Base-by-base conservation (phyloP, 495 filamentous ascomycete genomes). In the Penicillium paradoxum region DNA sequence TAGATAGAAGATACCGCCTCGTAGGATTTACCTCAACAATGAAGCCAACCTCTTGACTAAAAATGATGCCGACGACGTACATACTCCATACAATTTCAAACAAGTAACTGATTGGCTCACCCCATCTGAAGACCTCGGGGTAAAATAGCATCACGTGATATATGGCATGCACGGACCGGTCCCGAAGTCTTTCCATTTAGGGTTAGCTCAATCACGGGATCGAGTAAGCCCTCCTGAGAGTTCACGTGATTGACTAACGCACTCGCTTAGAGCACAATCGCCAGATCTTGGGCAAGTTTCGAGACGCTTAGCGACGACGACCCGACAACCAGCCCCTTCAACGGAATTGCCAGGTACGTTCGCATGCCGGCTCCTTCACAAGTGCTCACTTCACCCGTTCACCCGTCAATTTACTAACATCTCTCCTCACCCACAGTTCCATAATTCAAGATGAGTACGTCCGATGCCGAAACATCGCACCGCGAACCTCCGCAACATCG, bases 391-490 rank as follows among this genome's bases (percentile, higher is more conserved):
- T 19, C 7, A 40, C 14, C 37, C 9, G 14, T 42, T 10, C 4
- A 42, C 32, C 24, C 14, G 14, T 39, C 45, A 41, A n/a, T 33
- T 54, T 57, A 50, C 60, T 64, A 53, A 65, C 57, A 41, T 49
- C 17, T 49, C 39, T 51, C 40, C 46, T 58, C 22, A 47, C 30
- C 40, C 43, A 33, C 53, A 77, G 73, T 71, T 73, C 69, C 76
- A 73, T 83, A 73, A 78, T 74, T 74, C 81, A 86, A 76, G 65
- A 86, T 86, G 83, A 86, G 83, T 83, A 79, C 70, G 80, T 75
- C 49, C 58, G 45, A 64, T 48, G 53, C 49, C 66, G 57, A 65
- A 53, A 59, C 48, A 49, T 53, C 65, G 57, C 62, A 64, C 40
- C 47, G 49, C 58, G 54, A 64, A 51, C 41, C 45, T 57, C 51